Evolutionary conservation across 805 yeast species (phyloP), one percentile per base, ranked within the genome.

Genomic region (Candida suzukii): DNA sequence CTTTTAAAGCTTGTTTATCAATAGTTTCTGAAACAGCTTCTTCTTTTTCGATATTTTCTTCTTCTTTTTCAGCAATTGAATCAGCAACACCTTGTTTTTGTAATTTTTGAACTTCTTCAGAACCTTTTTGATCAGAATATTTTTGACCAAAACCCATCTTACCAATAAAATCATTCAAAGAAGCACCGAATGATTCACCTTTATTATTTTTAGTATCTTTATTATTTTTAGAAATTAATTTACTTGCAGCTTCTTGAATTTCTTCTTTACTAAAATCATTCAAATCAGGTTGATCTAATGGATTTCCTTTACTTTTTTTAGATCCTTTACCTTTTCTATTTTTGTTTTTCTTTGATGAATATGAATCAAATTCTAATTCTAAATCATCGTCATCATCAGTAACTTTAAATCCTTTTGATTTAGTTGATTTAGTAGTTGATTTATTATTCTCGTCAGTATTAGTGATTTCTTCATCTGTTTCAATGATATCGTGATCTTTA

Each of bases 341-440:
- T 11, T n/a, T 21, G 13, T n/a, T 22, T 21, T n/a, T 9, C 18
- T 31, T 51, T 9, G 55, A 51, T 6, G 48, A 46, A 13, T 45
- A 37, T 31, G 35, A 31, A 31, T 31, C 34, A 12, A 21, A 24
- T 14, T 40, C 35, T 13, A 35, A 35, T 38, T 11, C 42, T 18
- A 26, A 16, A n/a, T 50, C 51, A 11, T 29, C 31, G 27, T 46
- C 51, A 32, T 52, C 57, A 32, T 52, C 57, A 5, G 57, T 48
- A 26, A 50, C 57, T 29, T 54, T 54, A 38, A 50, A 54, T 2
- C 58, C 58, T 35, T 53, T 54, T 9, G 52, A 44, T 20, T 44
- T 42, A 14, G 52, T 54, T 6, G 57, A 46, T 33, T 31, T 31
- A 31, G 22, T 3, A 17, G 6, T 12, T 3, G 35, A 9, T n/a